Base-by-base conservation (phyloP, 441 rosid species). In the Aquilaria agallochum region DNA sequence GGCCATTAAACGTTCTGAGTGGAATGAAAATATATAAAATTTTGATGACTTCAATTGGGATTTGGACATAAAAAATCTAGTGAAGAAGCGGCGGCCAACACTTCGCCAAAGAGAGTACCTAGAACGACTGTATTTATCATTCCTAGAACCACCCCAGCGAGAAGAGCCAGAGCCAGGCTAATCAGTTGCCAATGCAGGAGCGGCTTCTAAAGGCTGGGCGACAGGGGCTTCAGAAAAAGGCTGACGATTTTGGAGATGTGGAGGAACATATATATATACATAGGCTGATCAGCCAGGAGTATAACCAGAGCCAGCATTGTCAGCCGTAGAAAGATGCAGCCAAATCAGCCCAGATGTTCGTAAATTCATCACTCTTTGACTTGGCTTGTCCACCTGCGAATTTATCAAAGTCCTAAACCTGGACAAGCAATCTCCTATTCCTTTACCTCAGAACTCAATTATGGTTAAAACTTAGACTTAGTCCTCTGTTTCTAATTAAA, bases 261-360 rank as follows among this genome's bases (percentile, higher is more conserved):
- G 77, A 56, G 77, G 77, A 66, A 74, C 72, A 20, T 20, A 20
- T 20, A 20, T 20, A 20, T 20, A 20, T 20, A 20, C 0, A 59
- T 74, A 74, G 49, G 74, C 67, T 42, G 78, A 68, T 59, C 61
- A 60, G 60, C 20, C 58, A 40, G 71, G 50, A 50, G 45, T 10
- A 6, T 61, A 56, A 67, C 58, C 73, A 65, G 77, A 40, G 12
- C 33, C 69, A 1, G 56, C 33, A 64, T 74, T 74, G 68, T 74
- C 78, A 65, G 74, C 78, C 34, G 51, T 74, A 9, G 40, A 40
- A 20, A 40, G 45, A 6, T 7, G 45, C 45, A 40, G 45, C 45
- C 45, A 40, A 55, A 70, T 74, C 78, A 32, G 78, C 78, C 78
- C 78, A 74, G 78, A 74, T 47, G 68, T 73, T 62, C 74, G 45